phyloP scores from a whole-genome alignment of 148 eudicot genomes.

The Rhododendron griersonianum region DNA sequence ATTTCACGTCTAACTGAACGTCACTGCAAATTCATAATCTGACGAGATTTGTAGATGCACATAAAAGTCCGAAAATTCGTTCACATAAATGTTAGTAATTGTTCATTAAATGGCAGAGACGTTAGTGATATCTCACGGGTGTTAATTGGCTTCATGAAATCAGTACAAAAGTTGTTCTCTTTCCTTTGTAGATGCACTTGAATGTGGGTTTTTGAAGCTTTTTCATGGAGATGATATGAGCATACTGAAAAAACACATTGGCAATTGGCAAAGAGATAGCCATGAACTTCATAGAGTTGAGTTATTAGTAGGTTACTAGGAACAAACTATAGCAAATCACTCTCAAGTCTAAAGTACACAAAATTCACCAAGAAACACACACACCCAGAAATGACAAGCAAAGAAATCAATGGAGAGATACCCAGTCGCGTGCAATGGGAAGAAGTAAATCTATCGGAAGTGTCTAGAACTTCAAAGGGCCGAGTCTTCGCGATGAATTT shows the following conservation, averaged over 20 bases:
- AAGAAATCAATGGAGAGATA: background rate
- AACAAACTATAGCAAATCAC: background rate
- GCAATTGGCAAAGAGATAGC: background rate
- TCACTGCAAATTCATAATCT: no score
- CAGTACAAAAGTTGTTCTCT: background rate
- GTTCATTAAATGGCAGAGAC: background rate
- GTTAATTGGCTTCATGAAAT: background rate
- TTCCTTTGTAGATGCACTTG: background rate
- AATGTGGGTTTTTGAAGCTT: background rate
- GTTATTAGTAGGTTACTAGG: background rate
- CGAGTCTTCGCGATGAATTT: constrained; percentile 36
- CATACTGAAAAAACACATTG: background rate
- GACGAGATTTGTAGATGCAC: no score
- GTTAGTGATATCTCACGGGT: background rate
- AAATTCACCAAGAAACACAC: background rate
- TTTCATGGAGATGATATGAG: background rate
- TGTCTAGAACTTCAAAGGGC: constrained; percentile 29
- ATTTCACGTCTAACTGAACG: no score
- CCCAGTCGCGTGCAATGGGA: background rate
- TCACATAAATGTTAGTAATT: background rate
- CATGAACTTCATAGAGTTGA: background rate
- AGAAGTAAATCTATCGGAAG: background rate
- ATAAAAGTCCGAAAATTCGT: background rate
- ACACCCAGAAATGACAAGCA: background rate
- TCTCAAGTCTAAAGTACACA: background rate